Conservation (phyloP, 2,329 filamentous ascomycete genomes). For the Aspergillus alliaceus region DNA sequence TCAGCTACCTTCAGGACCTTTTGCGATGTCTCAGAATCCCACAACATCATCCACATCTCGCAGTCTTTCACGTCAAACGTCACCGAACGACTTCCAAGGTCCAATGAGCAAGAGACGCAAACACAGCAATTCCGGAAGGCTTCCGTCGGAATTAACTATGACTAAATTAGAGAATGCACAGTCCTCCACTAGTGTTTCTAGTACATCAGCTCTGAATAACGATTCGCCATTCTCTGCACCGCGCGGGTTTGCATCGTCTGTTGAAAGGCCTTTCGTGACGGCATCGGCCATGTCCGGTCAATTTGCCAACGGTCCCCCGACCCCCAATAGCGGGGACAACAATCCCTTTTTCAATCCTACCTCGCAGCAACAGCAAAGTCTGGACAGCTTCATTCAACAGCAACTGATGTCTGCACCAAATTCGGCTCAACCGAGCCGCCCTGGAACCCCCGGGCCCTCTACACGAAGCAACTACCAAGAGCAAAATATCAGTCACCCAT, state of each 20-base stretch:
- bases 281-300: conserved; percentile 43
- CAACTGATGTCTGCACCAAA: conserved; percentile 70
- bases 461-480: conserved; percentile 46
- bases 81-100: conserved; percentile 64
- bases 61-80: conserved; percentile 70
- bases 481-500: conserved; percentile 25
- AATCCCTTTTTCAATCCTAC: conserved; percentile 58
- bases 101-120: conserved; percentile 80
- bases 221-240: conserved; percentile 43
- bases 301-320: conserved; percentile 63
- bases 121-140: conserved; percentile 66
- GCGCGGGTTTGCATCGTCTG: conserved; percentile 36
- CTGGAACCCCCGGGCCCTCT: conserved; percentile 64
- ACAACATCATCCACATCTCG: conserved; percentile 51
- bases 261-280: conserved; percentile 50
- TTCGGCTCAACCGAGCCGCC: conserved; percentile 73
- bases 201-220: conserved; percentile 41
- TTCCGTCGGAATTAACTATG: conserved; percentile 77
- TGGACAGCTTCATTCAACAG: conserved; percentile 65
- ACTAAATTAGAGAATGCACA: conserved; percentile 69
- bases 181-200: conserved; percentile 24
- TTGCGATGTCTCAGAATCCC: conserved; percentile 37
- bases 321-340: conserved; percentile 65
- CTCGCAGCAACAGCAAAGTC: conserved; percentile 61
- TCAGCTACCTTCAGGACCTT: conserved; percentile 39